These are phyloP conservation scores for Monilinia polystroma DNA, from an alignment of 2,329 filamentous ascomycete species.

Conservation along the genomic window DNA sequence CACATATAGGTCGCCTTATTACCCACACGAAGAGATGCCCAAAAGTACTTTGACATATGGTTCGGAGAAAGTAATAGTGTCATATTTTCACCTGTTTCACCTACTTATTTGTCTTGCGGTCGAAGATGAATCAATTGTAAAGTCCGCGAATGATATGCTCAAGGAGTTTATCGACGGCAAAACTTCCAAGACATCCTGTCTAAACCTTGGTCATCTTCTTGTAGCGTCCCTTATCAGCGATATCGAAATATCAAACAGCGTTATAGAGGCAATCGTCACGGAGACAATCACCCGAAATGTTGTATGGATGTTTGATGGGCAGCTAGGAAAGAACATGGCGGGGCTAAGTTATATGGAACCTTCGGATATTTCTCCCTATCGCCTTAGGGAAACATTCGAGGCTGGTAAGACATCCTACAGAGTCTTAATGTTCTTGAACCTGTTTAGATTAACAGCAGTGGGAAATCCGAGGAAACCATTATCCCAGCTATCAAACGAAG, in stretches of 20 bases:
- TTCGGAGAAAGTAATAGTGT: conserved; percentile 54
- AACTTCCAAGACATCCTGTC: conserved; percentile 45
- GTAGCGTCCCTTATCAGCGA: conserved; percentile 49
- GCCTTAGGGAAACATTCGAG: conserved; percentile 48
- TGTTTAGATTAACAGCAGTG: conserved; percentile 49
- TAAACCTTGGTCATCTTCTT: conserved; percentile 51
- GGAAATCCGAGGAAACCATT: conserved; percentile 42
- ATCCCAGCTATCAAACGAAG: conserved; percentile 44
- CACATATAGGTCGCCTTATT: conserved; percentile 20
- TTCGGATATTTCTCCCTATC: conserved; percentile 45
- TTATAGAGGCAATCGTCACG: conserved; percentile 47
- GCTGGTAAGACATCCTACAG: conserved; percentile 50
- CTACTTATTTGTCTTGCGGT: conserved; percentile 49
- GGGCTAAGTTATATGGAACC: conserved; percentile 50
- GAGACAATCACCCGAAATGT: conserved; percentile 53
- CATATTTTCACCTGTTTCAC: conserved; percentile 54
- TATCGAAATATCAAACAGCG: conserved; percentile 42
- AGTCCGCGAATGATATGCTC: conserved; percentile 45
- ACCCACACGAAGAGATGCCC: conserved; percentile 20
- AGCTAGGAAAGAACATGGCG: conserved; percentile 36
- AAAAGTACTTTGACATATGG: conserved; percentile 48
- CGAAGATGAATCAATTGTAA: conserved; percentile 42
- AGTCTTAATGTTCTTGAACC: conserved; percentile 53
- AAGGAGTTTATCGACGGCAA: conserved; percentile 43
- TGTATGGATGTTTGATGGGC: conserved; percentile 49